Percentiles rank a stretch among this genome's conserved stretches.
Conservation (phyloP, 2,329 filamentous ascomycete genomes). For the Drechslerella dactyloides region DNA sequence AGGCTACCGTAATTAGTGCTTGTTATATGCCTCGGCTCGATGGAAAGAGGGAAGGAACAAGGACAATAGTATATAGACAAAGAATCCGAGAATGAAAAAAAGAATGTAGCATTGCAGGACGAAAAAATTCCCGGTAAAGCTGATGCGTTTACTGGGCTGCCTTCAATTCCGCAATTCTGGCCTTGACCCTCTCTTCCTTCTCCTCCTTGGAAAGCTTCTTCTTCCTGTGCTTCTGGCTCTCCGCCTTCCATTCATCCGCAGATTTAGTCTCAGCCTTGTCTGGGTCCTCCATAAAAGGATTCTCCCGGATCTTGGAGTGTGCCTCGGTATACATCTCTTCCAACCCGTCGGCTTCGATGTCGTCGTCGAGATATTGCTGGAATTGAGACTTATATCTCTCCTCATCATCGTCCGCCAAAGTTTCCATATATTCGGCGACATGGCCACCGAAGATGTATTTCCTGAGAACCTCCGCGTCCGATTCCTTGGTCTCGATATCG, state of each 20-base stretch:
- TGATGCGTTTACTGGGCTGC: constrained; percentile 55
- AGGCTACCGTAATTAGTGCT: neutral
- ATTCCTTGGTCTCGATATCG: constrained; percentile 97
- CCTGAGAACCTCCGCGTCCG: constrained; percentile 94
- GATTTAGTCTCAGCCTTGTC: constrained; percentile 81
- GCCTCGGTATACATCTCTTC: constrained; percentile 96
- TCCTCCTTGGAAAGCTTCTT: constrained; percentile 81
- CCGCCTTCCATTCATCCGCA: constrained; percentile 96
- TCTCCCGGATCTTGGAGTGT: constrained; percentile 94
- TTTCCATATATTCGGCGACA: constrained; percentile 99
- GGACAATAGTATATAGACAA: constrained; percentile 13
- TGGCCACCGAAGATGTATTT: constrained; percentile 99
- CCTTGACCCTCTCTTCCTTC: constrained; percentile 82
- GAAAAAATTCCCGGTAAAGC: constrained; percentile 16
- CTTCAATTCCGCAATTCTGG: constrained; percentile 84
- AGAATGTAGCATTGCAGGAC: constrained; percentile 11
- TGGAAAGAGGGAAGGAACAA: neutral
- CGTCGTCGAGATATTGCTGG: constrained; percentile 95
- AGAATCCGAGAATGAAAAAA: constrained; percentile 3
- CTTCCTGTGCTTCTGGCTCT: constrained; percentile 86
- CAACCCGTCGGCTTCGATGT: constrained; percentile 91
- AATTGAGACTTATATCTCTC: constrained; percentile 99
- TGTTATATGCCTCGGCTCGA: neutral
- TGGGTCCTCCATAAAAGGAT: constrained; percentile 92
- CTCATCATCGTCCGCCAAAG: constrained; percentile 98